Conservation (phyloP, 2,329 filamentous ascomycete species). For the Penicillium sp. region DNA sequence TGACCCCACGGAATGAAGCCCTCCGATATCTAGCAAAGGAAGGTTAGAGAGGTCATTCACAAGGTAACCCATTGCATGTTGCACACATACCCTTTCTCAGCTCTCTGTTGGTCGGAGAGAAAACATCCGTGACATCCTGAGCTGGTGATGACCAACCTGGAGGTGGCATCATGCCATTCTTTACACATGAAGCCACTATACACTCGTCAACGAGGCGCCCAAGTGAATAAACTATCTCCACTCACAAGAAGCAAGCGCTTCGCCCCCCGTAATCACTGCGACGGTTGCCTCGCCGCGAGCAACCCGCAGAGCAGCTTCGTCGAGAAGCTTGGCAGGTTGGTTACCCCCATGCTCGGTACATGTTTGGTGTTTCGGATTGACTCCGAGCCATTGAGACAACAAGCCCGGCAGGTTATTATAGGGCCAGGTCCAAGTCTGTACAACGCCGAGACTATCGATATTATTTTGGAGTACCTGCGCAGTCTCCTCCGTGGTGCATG, state of each 20-base stretch:
- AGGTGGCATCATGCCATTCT: slow-evolving; percentile 53
- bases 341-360: slow-evolving; percentile 62
- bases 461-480: slow-evolving; percentile 39
- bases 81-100: slow-evolving; percentile 40
- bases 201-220: slow-evolving; percentile 19
- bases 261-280: slow-evolving; percentile 60
- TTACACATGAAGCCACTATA: slow-evolving; percentile 52
- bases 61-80: slow-evolving; percentile 2
- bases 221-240: slow-evolving; percentile 2
- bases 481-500: slow-evolving; percentile 32
- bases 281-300: slow-evolving; percentile 53
- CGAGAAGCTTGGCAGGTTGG: slow-evolving; percentile 59
- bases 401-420: slow-evolving; percentile 51
- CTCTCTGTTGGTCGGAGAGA: slow-evolving; percentile 50
- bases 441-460: slow-evolving; percentile 59
- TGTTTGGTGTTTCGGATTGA: slow-evolving; percentile 47
- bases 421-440: slow-evolving; percentile 53
- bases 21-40: slow-evolving; percentile 51
- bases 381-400: slow-evolving; percentile 49
- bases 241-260: slow-evolving; percentile 57
- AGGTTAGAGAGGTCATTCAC: not conserved
- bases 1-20: slow-evolving; percentile 56
- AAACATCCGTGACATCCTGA: slow-evolving; percentile 47
- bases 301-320: slow-evolving; percentile 59
- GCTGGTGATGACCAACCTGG: slow-evolving; percentile 56